Evolutionary conservation across 2,329 filamentous ascomycete genomes (phyloP).

Genomic region (Alternaria sp.): DNA sequence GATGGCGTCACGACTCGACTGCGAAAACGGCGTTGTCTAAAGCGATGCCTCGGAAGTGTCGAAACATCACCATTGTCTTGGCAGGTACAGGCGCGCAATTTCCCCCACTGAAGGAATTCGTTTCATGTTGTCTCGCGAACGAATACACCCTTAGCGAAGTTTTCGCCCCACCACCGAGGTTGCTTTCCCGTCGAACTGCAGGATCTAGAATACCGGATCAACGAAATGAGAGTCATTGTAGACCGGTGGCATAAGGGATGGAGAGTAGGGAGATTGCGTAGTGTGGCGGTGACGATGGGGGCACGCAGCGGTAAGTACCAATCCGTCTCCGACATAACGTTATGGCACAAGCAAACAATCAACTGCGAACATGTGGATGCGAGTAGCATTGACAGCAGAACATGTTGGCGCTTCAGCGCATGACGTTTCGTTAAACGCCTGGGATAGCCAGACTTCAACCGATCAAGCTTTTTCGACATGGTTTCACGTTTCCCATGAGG

Average conservation of each 20-base stretch:
- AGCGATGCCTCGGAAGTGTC: slow-evolving; percentile 6
- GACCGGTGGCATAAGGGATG: neutral
- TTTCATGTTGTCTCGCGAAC: slow-evolving; percentile 22
- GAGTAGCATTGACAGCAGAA: slow-evolving; percentile 7
- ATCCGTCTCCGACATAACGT: neutral
- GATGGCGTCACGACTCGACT: neutral
- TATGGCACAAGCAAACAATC: neutral
- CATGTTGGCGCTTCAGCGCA: slow-evolving; percentile 18
- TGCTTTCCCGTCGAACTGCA: slow-evolving; percentile 7
- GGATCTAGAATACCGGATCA: slow-evolving; percentile 16
- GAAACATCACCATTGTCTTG: slow-evolving; percentile 16
- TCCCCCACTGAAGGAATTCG: slow-evolving; percentile 19
- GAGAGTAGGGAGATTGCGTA: neutral
- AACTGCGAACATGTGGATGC: neutral
- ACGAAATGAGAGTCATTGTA: slow-evolving; percentile 3
- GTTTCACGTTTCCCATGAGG: slow-evolving; percentile 28
- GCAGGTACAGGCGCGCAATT: slow-evolving; percentile 22
- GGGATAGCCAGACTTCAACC: slow-evolving; percentile 7
- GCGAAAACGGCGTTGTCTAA: neutral
- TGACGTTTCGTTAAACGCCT: slow-evolving; percentile 38
- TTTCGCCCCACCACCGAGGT: slow-evolving; percentile 18
- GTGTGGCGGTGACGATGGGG: neutral
- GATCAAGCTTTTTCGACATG: slow-evolving; percentile 17
- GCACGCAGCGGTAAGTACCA: neutral
- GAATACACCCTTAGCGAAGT: slow-evolving; percentile 15